Evolutionary conservation across 257 asterid species (phyloP).

Genomic region (Leonotis leonurus): DNA sequence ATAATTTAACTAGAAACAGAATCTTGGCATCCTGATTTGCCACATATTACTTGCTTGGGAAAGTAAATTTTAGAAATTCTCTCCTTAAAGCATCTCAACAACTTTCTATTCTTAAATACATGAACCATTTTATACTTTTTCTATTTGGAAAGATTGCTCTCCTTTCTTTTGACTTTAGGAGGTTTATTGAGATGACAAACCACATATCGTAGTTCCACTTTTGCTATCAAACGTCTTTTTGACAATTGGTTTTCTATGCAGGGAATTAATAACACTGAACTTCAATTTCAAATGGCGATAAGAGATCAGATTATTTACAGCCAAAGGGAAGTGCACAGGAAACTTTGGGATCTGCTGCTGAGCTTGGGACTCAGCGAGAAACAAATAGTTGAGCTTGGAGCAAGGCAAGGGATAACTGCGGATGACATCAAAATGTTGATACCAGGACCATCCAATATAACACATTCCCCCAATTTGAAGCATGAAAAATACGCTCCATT

Average conservation of each 20-base stretch:
- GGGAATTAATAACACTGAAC: slow-evolving; percentile 89
- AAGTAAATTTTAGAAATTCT: neutral
- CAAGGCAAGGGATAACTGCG: slow-evolving; percentile 55
- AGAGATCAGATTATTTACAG: slow-evolving; percentile 81
- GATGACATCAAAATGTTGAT: slow-evolving; percentile 48
- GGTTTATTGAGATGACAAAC: neutral
- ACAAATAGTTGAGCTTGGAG: slow-evolving; percentile 59
- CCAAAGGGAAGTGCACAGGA: slow-evolving; percentile 80
- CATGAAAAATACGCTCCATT: slow-evolving; percentile 20
- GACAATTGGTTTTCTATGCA: slow-evolving; percentile 18
- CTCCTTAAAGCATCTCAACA: neutral
- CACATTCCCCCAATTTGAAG: slow-evolving; percentile 29
- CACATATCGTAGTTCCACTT: neutral
- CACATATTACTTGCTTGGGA: neutral
- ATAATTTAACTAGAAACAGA: neutral
- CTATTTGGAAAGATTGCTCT: neutral
- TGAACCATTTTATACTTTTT: neutral
- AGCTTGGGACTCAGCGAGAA: slow-evolving; percentile 83
- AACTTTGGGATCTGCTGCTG: slow-evolving; percentile 62
- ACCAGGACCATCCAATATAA: slow-evolving; percentile 34
- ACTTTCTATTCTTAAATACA: neutral
- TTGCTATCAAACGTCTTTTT: slow-evolving; percentile 4
- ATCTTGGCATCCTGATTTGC: neutral
- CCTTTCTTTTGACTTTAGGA: slow-evolving; percentile 4
- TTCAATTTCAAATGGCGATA: slow-evolving; percentile 91